Evolutionary conservation across 768 basidiomycete genomes (phyloP).

Genomic region (Sutorius australiensis): DNA sequence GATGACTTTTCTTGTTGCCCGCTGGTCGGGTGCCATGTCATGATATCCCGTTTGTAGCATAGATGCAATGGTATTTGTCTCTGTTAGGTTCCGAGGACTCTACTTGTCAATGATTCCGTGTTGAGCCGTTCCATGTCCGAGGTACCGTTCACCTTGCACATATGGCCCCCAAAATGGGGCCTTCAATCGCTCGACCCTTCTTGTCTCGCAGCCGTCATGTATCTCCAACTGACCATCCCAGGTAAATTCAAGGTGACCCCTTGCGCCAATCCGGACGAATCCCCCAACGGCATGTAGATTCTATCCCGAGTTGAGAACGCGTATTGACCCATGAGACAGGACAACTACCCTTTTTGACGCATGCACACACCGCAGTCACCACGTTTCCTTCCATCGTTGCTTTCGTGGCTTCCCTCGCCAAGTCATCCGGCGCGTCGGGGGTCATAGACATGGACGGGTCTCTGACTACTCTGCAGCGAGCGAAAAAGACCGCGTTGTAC

Average conservation of each 20-base stretch:
- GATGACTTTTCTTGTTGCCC: background rate
- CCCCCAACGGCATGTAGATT: conserved; percentile 60
- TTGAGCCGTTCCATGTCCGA: conserved; percentile 17
- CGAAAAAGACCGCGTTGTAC: conserved; percentile 58
- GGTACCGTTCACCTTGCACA: conserved; percentile 39
- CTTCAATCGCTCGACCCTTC: conserved; percentile 64
- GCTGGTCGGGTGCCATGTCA: too few species aligned
- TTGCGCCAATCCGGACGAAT: conserved; percentile 65
- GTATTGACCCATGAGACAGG: conserved; percentile 39
- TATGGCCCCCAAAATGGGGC: conserved; percentile 69
- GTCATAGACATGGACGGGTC: conserved; percentile 45
- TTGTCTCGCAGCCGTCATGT: conserved; percentile 62
- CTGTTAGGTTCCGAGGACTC: conserved; percentile 16
- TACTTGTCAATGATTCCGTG: background rate
- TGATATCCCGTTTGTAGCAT: background rate
- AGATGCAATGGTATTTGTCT: conserved; percentile 11
- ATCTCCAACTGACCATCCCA: conserved; percentile 65
- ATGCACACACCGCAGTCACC: conserved; percentile 49
- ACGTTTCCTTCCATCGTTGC: conserved; percentile 60
- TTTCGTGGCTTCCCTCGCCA: conserved; percentile 54
- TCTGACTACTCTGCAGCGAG: conserved; percentile 44
- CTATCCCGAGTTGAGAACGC: background rate
- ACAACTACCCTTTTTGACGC: conserved; percentile 66
- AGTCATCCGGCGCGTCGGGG: conserved; percentile 27
- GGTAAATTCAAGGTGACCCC: conserved; percentile 61